Evolutionary conservation across 2,329 filamentous ascomycete genomes (phyloP).

Genomic region (Trichoderma harzianum): DNA sequence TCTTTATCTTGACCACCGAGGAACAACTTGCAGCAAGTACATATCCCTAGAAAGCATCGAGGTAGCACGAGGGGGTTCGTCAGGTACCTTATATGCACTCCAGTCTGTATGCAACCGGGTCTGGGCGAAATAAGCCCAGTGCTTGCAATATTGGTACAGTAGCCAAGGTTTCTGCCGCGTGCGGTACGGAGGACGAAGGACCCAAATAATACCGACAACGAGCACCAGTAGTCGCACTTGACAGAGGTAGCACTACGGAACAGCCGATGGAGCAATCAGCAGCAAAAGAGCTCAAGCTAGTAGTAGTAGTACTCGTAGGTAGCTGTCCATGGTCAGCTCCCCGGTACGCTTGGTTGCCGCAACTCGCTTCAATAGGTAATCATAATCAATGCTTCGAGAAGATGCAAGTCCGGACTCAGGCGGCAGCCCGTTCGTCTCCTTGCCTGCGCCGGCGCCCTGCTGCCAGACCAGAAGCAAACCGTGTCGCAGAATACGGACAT

Average conservation of each 20-base stretch:
- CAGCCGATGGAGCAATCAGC: slow-evolving; percentile 10
- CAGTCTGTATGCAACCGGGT: slow-evolving; percentile 13
- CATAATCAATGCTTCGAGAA: slow-evolving; percentile 8
- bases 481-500: not conserved
- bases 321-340: not conserved
- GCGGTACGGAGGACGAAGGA: not conserved
- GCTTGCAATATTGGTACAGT: not conserved
- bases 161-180: not conserved
- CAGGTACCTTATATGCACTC: not conserved
- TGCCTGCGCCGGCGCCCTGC: not conserved
- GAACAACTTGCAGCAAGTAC: not conserved
- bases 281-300: not conserved
- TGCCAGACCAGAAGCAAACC: not conserved
- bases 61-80: not conserved
- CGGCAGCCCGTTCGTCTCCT: not conserved
- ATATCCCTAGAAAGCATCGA: not conserved
- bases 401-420: not conserved
- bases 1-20: not conserved
- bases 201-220: not conserved
- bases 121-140: not conserved
- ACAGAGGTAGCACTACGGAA: not conserved
- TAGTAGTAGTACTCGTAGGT: not conserved
- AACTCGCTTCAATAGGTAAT: not conserved
- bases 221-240: not conserved
- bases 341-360: not conserved